phyloP scores from a whole-genome alignment of 441 rosid species.

The Pelargonium cotyledonis region DNA sequence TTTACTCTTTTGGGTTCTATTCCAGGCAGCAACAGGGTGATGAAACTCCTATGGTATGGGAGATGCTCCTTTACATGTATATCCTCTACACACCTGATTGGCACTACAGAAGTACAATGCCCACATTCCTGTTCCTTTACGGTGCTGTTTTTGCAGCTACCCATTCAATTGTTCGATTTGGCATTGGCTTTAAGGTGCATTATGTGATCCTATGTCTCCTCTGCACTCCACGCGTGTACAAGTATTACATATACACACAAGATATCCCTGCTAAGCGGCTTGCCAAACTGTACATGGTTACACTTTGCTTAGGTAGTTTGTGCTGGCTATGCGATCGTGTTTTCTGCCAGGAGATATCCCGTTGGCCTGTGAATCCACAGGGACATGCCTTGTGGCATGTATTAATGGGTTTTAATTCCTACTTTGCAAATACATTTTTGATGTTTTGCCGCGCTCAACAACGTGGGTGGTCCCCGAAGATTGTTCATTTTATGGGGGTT shows the following conservation, averaged over 20 bases:
- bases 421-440: constrained; percentile 11
- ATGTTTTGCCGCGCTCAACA: constrained; percentile 28
- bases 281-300: constrained; percentile 18
- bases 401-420: constrained; percentile 25
- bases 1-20: neutral
- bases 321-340: constrained; percentile 20
- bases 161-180: constrained; percentile 20
- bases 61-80: constrained; percentile 23
- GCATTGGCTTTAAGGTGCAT: constrained; percentile 24
- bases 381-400: constrained; percentile 20
- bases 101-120: constrained; percentile 26
- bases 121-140: constrained; percentile 9
- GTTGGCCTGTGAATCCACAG: constrained; percentile 23
- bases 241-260: constrained; percentile 23
- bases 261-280: constrained; percentile 19
- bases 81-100: constrained; percentile 28
- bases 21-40: constrained; percentile 26
- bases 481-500: constrained; percentile 18
- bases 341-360: constrained; percentile 20
- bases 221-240: constrained; percentile 23
- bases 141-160: constrained; percentile 19
- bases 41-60: constrained; percentile 16
- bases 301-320: constrained; percentile 20
- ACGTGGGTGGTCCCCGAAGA: constrained; percentile 18
- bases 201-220: constrained; percentile 22